phyloP scores from a whole-genome alignment of 2,329 filamentous ascomycete genomes.

The Aureobasidium mangrovei region DNA sequence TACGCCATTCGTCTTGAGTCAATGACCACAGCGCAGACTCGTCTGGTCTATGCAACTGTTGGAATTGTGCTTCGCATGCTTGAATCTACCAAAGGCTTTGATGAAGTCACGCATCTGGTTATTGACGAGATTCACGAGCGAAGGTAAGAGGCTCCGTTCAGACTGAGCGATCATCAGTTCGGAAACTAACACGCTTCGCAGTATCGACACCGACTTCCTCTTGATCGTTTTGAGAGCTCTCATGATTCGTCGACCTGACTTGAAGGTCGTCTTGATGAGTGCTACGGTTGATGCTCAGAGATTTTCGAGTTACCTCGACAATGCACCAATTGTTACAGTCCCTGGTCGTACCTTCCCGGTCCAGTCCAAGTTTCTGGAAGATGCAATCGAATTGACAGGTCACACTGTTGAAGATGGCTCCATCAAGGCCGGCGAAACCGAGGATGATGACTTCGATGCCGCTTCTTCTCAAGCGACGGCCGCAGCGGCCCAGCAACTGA shows the following conservation, averaged over 20 bases:
- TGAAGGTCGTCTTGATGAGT: constrained; percentile 95
- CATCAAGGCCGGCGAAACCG: constrained; percentile 34
- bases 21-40: constrained; percentile 70
- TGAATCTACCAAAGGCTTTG: constrained; percentile 75
- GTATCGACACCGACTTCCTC: constrained; percentile 94
- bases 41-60: constrained; percentile 78
- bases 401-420: constrained; percentile 55
- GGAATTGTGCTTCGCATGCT: constrained; percentile 98
- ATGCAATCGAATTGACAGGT: constrained; percentile 80
- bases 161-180: no score
- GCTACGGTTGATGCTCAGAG: constrained; percentile 88
- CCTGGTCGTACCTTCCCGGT: constrained; percentile 93
- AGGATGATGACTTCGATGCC: constrained; percentile 36
- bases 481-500: constrained; percentile 51
- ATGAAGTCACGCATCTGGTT: constrained; percentile 85
- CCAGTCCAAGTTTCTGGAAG: constrained; percentile 77
- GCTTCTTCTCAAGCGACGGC: constrained; percentile 37
- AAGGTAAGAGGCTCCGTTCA: not conserved
- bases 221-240: constrained; percentile 84
- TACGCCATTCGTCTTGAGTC: constrained; percentile 92
- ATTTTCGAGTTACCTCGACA: constrained; percentile 80
- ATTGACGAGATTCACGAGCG: constrained; percentile 98
- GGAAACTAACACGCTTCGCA: constrained; percentile 24
- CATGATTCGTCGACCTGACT: constrained; percentile 63
- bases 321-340: constrained; percentile 79